A percentile compares a stretch with the other conserved stretches of the same genome.
phyloP scores from a whole-genome alignment of 495 filamentous ascomycete genomes.

The Talaromyces thailandensis region DNA sequence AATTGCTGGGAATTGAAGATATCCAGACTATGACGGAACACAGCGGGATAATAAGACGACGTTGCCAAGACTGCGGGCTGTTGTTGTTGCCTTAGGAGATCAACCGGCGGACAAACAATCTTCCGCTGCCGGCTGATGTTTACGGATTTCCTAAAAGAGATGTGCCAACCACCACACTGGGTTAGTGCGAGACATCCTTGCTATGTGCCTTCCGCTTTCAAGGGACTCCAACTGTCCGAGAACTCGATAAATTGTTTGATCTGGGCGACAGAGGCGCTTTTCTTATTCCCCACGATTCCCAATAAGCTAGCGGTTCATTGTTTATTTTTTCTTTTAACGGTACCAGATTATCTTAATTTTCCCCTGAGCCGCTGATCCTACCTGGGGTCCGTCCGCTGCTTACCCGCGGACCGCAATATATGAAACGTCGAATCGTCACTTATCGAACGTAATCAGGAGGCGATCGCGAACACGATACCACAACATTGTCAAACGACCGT shows the following conservation, averaged over 20 bases:
- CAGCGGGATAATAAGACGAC: not conserved
- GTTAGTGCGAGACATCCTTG: not conserved
- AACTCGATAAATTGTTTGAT: not conserved
- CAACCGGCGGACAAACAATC: not conserved
- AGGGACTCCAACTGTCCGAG: not conserved
- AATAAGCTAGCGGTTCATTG: not conserved
- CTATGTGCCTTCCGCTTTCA: conserved; percentile 1
- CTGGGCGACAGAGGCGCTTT: not conserved
- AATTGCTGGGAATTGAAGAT: not conserved
- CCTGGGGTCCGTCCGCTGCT: not conserved
- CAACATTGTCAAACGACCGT: not conserved
- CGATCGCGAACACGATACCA: not conserved
- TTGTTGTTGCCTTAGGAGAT: conserved; percentile 6
- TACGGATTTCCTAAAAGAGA: conserved; percentile 8
- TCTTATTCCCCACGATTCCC: not conserved
- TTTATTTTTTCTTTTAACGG: not conserved
- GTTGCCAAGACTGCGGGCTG: not conserved
- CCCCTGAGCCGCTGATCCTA: conserved; percentile 6
- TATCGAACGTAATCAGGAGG: not conserved
- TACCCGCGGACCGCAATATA: not conserved
- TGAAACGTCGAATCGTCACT: not conserved
- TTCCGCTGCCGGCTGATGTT: conserved; percentile 3
- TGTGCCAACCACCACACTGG: not conserved
- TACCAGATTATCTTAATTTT: not conserved
- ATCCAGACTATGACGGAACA: not conserved